These are phyloP conservation scores for Tritrichomonas musculus DNA, from an alignment of 208 protist genomes.

Conservation along the genomic window DNA sequence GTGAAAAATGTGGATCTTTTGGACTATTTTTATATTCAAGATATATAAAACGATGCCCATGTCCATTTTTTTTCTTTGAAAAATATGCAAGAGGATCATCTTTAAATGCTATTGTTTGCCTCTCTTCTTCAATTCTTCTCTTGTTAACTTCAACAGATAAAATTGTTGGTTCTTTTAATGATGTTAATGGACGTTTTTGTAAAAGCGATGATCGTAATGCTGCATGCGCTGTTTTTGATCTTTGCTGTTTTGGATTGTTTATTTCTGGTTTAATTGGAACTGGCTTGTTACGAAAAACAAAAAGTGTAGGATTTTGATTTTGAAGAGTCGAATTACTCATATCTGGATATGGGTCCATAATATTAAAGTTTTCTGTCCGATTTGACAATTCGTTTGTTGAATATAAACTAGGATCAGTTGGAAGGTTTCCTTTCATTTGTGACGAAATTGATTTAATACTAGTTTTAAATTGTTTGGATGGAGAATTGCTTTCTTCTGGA, in stretches of 20 bases:
- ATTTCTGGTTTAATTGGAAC: not conserved
- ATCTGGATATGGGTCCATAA: too few species aligned
- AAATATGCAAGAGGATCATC: conserved; percentile 9
- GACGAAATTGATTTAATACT: too few species aligned
- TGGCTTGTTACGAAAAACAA: not conserved
- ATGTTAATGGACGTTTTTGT: not conserved
- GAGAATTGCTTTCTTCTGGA: too few species aligned
- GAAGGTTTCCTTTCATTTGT: too few species aligned
- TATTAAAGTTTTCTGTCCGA: too few species aligned
- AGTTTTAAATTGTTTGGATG: too few species aligned
- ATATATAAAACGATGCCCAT: conserved; percentile 28
- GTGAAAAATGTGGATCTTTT: conserved; percentile 30
- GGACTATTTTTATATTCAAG: not conserved
- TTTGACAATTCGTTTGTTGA: too few species aligned
- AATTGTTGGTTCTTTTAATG: not conserved
- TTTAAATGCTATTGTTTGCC: not conserved
- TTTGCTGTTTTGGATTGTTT: not conserved
- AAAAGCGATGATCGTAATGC: not conserved
- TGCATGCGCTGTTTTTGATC: not conserved
- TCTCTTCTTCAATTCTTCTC: not conserved
- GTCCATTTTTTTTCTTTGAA: conserved; percentile 8
- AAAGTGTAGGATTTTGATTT: not conserved
- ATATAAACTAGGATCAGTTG: too few species aligned
- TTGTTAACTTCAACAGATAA: not conserved
- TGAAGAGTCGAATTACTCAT: not conserved